Conservation (phyloP, 192 early-diverging fungal genomes). For the Powellomyces hirtus region DNA sequence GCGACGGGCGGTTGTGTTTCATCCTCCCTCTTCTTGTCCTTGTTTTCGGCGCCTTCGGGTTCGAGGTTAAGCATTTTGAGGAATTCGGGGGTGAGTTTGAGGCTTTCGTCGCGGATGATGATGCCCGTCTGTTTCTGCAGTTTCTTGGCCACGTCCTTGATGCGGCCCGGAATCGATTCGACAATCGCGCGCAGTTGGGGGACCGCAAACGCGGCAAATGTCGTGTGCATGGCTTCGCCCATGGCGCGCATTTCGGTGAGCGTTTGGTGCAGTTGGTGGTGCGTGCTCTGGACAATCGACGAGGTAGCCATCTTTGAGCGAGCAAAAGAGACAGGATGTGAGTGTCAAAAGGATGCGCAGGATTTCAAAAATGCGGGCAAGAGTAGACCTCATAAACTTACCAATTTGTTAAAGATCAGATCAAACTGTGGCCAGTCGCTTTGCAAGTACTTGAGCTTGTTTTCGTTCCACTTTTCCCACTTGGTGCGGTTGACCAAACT, state of each 20-base stretch:
- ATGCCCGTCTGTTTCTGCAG: slow-evolving; percentile 45
- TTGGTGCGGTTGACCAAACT: slow-evolving; percentile 39
- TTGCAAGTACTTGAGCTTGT: slow-evolving; percentile 44
- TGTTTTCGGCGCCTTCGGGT: slow-evolving; percentile 12
- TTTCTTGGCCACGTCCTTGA: slow-evolving; percentile 43
- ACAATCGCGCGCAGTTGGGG: slow-evolving; percentile 41
- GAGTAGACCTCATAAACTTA: background rate
- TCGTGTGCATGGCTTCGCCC: slow-evolving; percentile 38
- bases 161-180: slow-evolving; percentile 40
- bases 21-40: slow-evolving; percentile 3
- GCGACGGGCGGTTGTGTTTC: background rate
- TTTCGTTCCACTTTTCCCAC: slow-evolving; percentile 46
- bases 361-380: background rate
- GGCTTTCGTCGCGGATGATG: slow-evolving; percentile 44
- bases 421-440: slow-evolving; percentile 46
- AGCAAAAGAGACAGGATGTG: background rate
- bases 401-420: slow-evolving; percentile 46
- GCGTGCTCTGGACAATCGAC: slow-evolving; percentile 18
- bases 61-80: slow-evolving; percentile 34
- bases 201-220: slow-evolving; percentile 37
- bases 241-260: slow-evolving; percentile 47
- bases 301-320: slow-evolving; percentile 20
- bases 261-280: slow-evolving; percentile 43
- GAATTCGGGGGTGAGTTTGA: slow-evolving; percentile 53
- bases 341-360: background rate